Base-by-base conservation (phyloP, 106 monocot species). In the Dactylorhiza incarnata region DNA sequence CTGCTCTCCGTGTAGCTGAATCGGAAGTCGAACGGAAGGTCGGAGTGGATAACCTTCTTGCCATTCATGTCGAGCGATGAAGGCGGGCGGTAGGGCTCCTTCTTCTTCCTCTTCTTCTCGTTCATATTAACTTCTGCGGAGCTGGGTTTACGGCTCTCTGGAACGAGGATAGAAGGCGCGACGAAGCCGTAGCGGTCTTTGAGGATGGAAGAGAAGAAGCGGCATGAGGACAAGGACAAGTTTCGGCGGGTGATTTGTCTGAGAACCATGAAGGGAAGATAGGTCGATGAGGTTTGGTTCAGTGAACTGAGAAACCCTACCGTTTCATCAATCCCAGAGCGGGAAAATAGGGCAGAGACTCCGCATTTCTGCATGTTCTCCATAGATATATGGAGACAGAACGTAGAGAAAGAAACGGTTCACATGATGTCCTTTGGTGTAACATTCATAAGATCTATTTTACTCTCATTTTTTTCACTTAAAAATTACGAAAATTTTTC, bases 1-100 rank as follows among this genome's bases (percentile, higher is more conserved):
- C 74, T 82, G 81, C 90, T 87, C 83, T 90, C 90, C 19, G 85
- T 90, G 85, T 90, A 90, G 83, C 90, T 90, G 87, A 85, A 90
- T 9, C 87, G 90, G 74, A 90, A 90, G 56, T 90, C 90, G 79
- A 90, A 90, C 45, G 90, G 87, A 23, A 90, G 83, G 73, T 90
- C 79, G 49, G 90, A 90, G 76, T 85, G 85, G 23, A 90, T 22
- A 7, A 78, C 75, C 51, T 72, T 75, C 71, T 68, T 74, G 51
- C 86, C 85, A 70, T 53, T 46, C 24, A 68, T 87, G 72, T 91
- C 87, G 26, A 99, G 85, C 13, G 97, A 89, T 1, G 97, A 99
- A 14, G 89, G 89, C 2, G 91, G 94, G 7, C 81, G 78, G 82
- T 99, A 91, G 7, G 84, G 89, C 11, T 83, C 80, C 80, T 93